Evolutionary conservation across 352 stramenopile genomes (phyloP), one percentile per base, ranked within the genome.

Genomic region (Elongisporangium prolatum): DNA sequence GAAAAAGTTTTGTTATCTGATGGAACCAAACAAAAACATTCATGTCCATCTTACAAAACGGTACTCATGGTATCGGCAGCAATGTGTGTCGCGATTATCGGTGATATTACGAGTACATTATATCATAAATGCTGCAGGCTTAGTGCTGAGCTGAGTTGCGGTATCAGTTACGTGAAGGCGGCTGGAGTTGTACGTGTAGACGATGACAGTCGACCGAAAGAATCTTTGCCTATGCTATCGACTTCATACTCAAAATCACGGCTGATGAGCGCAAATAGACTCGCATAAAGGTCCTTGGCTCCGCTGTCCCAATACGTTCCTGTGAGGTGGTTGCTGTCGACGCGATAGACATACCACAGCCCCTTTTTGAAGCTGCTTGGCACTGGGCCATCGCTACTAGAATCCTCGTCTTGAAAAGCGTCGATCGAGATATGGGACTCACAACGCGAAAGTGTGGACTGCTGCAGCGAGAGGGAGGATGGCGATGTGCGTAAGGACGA

Each of bases 401-500:
- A 44, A 24, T 77, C 59, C 14, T 74, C 58, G 52, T 74, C 66
- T 25, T 81, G 74, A 48, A 91, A 81, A 40, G 65, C 75, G 51
- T 88, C 72, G 53, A 93, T 88, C 21, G 80, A 89, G 52, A 91
- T 88, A 56, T 91, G 80, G 37, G 83, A 93, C 37, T 73, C 73
- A 18, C 70, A 81, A 17, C 80, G 80, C 9, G 57, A 54, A 61
- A 91, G 52, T 28, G 68, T 54, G 2, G 76, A 80, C 24, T 61
- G 68, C 1, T 56, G 59, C 18, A 86, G 63, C 13, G 75, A 80
- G 22, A 67, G 54, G 1, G 70, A 67, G 14, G 76, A 61, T 37
- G 58, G 60, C 13, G n/a, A 62, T 18, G 60, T 51, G 49, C 65
- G 59, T 28, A 14, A 44, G 14, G 63, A 64, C 52, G 21, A 68